Evolutionary conservation across 1,284 basidiomycete species (phyloP), one percentile per base, ranked within the genome.

Genomic region (Amylostereum areolatum): DNA sequence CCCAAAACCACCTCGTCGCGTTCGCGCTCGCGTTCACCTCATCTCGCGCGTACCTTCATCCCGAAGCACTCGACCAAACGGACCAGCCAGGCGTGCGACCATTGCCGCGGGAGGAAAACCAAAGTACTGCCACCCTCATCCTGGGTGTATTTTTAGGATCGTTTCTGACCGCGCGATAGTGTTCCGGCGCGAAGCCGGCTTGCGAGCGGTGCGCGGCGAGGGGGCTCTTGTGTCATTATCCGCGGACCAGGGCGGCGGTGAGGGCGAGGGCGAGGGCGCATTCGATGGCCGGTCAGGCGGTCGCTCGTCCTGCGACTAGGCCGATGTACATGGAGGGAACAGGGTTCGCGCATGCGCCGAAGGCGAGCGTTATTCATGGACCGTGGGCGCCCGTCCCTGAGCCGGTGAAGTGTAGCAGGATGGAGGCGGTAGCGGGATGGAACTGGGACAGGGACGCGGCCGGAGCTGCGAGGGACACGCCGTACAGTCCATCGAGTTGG

Each of bases 31-130:
- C 5, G n/a, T 6, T 39, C 37, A 39, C 25, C 28, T 29, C 11
- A 10, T n/a, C 4, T 28, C n/a, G 41, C 33, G 31, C 32, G n/a
- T 54, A 58, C 47, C 47, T 53, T 33, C 53, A 54, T 57, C 43
- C 59, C 25, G 50, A 58, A n/a, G 49, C 65, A 34, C 60, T 63
- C 45, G 67, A 75, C 36, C 74, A 18, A 75, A 57, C 69, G 79
- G 32, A 79, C 75, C 6, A 64, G 70, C 2, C 75, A 78, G 50
- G 79, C 79, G 9, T 81, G 79, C 57, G 74, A 78, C 50, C 78
- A 77, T 57, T 81, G 79, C 57, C 65, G 79, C 18, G 73, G 74
- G 49, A 67, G 78, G 28, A 82, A 82, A 64, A 77, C 77, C 9
- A 80, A 80, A 68, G 80, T 78, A 52, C 9, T 30, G 63, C 52